Conservation (phyloP, 2,329 filamentous ascomycete species). For the Aschersonia sp. region DNA sequence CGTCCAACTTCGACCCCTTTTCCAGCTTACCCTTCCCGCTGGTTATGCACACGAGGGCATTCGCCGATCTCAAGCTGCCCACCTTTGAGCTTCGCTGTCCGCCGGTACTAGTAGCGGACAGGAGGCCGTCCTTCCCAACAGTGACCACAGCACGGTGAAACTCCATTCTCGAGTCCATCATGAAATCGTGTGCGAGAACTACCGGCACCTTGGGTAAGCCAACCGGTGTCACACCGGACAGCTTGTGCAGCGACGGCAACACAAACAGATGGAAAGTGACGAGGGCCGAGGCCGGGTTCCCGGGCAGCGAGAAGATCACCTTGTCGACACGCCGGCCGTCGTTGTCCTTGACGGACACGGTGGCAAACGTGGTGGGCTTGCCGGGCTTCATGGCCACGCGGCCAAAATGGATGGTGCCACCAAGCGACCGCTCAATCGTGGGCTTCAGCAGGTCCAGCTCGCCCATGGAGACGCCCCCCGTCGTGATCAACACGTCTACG, state of each 20-base stretch:
- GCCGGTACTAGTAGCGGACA: conserved; percentile 73
- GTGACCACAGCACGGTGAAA: conserved; percentile 77
- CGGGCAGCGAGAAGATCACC: conserved; percentile 78
- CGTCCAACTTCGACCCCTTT: conserved; percentile 60
- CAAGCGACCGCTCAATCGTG: conserved; percentile 78
- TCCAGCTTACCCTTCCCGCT: conserved; percentile 46
- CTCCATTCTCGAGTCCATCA: conserved; percentile 67
- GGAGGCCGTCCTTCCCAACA: conserved; percentile 47
- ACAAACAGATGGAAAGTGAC: conserved; percentile 94
- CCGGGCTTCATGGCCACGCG: conserved; percentile 96
- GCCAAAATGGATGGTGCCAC: conserved; percentile 91
- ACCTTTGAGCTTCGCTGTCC: conserved; percentile 82
- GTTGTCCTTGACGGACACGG: conserved; percentile 54
- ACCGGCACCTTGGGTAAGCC: conserved; percentile 65
- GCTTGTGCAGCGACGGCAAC: conserved; percentile 68
- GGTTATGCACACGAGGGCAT: conserved; percentile 69
- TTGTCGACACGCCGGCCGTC: conserved; percentile 44
- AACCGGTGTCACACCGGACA: conserved; percentile 50
- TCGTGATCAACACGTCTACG: conserved; percentile 77
- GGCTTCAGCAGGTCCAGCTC: conserved; percentile 94
- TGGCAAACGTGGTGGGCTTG: conserved; percentile 95
- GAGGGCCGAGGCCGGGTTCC: conserved; percentile 84
- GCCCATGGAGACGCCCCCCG: conserved; percentile 93
- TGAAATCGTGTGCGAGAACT: conserved; percentile 55
- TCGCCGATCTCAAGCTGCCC: conserved; percentile 77